Percentiles rank a stretch among this genome's conserved stretches.
Evolutionary conservation across 1,284 basidiomycete genomes (phyloP).

Genomic region (Ganoderma lingzhi): DNA sequence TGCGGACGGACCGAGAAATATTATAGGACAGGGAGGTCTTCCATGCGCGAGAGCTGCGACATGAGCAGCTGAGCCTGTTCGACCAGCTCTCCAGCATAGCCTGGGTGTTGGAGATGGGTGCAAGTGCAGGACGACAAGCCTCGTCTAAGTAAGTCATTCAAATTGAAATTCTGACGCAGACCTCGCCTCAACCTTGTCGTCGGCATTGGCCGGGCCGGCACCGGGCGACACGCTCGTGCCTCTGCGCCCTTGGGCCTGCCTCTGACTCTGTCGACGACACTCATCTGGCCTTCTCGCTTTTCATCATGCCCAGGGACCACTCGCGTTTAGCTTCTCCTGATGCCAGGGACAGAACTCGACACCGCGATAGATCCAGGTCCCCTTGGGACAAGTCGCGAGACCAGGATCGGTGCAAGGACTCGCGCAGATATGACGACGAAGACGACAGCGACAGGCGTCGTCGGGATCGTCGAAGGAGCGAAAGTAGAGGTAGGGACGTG

Average conservation of each 20-base stretch:
- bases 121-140: constrained; percentile 21
- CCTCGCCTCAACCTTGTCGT: no score
- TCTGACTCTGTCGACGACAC: background rate
- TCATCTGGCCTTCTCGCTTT: background rate
- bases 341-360: constrained; percentile 46
- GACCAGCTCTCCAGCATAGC: constrained; percentile 27
- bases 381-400: constrained; percentile 37
- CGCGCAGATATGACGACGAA: constrained; percentile 43
- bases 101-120: constrained; percentile 21
- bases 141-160: background rate
- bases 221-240: background rate
- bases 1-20: constrained; percentile 43
- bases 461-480: constrained; percentile 51
- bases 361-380: constrained; percentile 28
- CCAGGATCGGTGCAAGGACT: constrained; percentile 39
- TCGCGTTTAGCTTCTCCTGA: constrained; percentile 60
- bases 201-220: background rate
- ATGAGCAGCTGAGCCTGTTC: constrained; percentile 18
- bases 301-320: constrained; percentile 28
- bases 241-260: no score
- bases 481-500: constrained; percentile 47
- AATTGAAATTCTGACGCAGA: no score
- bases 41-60: constrained; percentile 16
- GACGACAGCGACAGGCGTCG: constrained; percentile 44
- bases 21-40: constrained; percentile 3